A percentile compares a stretch with the other conserved stretches of the same genome.
Evolutionary conservation across 1,284 basidiomycete species (phyloP).

Genomic region (Stygiomarasmius scandens): DNA sequence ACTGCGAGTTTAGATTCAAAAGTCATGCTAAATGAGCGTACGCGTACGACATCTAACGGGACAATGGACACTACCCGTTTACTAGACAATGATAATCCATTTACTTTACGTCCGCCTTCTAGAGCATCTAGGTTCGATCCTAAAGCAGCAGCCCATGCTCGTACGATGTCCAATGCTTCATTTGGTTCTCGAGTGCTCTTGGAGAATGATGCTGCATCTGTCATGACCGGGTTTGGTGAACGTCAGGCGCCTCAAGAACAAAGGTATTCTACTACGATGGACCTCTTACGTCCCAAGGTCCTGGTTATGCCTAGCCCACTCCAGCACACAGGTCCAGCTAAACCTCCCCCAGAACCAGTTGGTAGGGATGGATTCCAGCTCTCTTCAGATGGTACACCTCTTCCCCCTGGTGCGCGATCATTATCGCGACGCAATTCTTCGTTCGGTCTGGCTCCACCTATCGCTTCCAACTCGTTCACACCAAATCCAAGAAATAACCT

Average conservation of each 20-base stretch:
- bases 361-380: conserved; percentile 62
- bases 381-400: conserved; percentile 65
- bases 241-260: conserved; percentile 37
- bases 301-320: conserved; percentile 85
- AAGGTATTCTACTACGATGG: conserved; percentile 71
- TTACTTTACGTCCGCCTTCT: conserved; percentile 61
- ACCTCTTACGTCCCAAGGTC: conserved; percentile 78
- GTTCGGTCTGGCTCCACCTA: conserved; percentile 37
- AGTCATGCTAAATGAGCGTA: conserved; percentile 19
- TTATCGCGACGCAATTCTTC: conserved; percentile 48
- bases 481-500: conserved; percentile 76
- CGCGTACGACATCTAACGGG: conserved; percentile 39
- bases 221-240: conserved; percentile 31
- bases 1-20: conserved; percentile 20
- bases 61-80: conserved; percentile 40
- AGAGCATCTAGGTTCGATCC: conserved; percentile 75
- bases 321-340: conserved; percentile 47
- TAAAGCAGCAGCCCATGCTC: conserved; percentile 56
- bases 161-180: conserved; percentile 68
- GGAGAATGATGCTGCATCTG: conserved; percentile 55
- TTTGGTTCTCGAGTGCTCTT: conserved; percentile 63
- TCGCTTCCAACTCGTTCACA: conserved; percentile 71
- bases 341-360: conserved; percentile 32
- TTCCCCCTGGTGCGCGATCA: conserved; percentile 68
- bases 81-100: conserved; percentile 56